Percentiles rank a stretch among this genome's conserved stretches.
Conservation (phyloP, 768 basidiomycete genomes). For the Naganishia kalamii region DNA sequence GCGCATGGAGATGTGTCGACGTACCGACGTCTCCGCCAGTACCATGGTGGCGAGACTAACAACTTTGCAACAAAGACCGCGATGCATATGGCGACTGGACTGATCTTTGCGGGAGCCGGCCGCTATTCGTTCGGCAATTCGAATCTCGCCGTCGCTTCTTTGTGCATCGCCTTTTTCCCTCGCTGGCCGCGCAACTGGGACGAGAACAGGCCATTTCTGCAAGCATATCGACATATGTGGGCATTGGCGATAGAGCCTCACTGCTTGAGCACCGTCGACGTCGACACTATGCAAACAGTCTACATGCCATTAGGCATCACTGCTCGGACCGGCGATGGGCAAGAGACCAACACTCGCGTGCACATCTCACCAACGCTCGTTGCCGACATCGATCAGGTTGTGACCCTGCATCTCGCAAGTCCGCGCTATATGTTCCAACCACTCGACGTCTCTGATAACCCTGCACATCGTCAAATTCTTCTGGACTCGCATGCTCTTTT, state of each 20-base stretch:
- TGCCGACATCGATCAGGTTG: conserved; percentile 73
- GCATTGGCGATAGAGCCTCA: conserved; percentile 89
- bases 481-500: conserved; percentile 73
- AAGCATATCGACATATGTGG: conserved; percentile 92
- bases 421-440: conserved; percentile 60
- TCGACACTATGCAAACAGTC: conserved; percentile 81
- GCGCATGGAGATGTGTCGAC: conserved; percentile 92
- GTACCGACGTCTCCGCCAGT: conserved; percentile 74
- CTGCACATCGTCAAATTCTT: conserved; percentile 68
- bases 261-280: conserved; percentile 83
- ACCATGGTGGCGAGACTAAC: conserved; percentile 63
- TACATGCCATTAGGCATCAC: conserved; percentile 82
- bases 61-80: conserved; percentile 80
- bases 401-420: conserved; percentile 80
- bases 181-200: conserved; percentile 69
- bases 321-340: conserved; percentile 62
- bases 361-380: conserved; percentile 82
- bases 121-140: conserved; percentile 86
- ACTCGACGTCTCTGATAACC: conserved; percentile 57
- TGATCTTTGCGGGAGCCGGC: conserved; percentile 89
- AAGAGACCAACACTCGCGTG: conserved; percentile 35
- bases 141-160: conserved; percentile 79
- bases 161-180: conserved; percentile 88
- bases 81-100: conserved; percentile 79
- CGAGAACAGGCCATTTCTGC: conserved; percentile 85